Percentiles rank a stretch among this genome's conserved stretches.
Conservation (phyloP, 2,329 filamentous ascomycete species). For the Phyllosticta citribraziliensis region DNA sequence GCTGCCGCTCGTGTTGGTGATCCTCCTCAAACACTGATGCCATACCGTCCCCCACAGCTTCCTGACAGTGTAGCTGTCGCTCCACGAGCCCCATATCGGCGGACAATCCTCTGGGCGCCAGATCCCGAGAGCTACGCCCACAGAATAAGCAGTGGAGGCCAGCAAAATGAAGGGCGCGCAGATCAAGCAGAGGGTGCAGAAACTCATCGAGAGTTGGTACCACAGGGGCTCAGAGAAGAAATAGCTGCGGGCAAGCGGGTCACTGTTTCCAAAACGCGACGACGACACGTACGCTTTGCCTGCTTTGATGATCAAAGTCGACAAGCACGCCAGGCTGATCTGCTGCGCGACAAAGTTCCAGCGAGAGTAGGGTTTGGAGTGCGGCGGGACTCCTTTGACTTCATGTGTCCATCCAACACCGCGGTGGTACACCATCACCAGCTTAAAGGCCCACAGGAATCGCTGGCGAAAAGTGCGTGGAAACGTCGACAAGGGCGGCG, state of each 20-base stretch:
- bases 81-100: conserved; percentile 16
- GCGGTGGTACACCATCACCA: conserved; percentile 14
- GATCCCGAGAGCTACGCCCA: conserved; percentile 15
- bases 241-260: neutral
- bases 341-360: conserved; percentile 19
- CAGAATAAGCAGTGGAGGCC: conserved; percentile 8
- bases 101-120: conserved; percentile 20
- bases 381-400: conserved; percentile 19
- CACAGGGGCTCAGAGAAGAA: conserved; percentile 13
- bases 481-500: neutral
- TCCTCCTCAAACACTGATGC: conserved; percentile 19
- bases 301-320: conserved; percentile 14
- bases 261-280: conserved; percentile 17
- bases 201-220: conserved; percentile 15
- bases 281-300: conserved; percentile 15
- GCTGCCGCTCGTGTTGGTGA: conserved; percentile 15
- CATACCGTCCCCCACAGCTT: conserved; percentile 19
- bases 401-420: conserved; percentile 21
- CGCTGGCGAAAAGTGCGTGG: neutral
- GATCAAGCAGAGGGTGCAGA: conserved; percentile 15
- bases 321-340: conserved; percentile 10
- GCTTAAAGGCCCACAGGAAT: neutral
- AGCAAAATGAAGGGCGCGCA: conserved; percentile 14
- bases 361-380: conserved; percentile 14
- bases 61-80: conserved; percentile 15